These are phyloP conservation scores for Pseudozyma tsukubaensis DNA, from an alignment of 1,284 basidiomycete species.

Conservation along the genomic window DNA sequence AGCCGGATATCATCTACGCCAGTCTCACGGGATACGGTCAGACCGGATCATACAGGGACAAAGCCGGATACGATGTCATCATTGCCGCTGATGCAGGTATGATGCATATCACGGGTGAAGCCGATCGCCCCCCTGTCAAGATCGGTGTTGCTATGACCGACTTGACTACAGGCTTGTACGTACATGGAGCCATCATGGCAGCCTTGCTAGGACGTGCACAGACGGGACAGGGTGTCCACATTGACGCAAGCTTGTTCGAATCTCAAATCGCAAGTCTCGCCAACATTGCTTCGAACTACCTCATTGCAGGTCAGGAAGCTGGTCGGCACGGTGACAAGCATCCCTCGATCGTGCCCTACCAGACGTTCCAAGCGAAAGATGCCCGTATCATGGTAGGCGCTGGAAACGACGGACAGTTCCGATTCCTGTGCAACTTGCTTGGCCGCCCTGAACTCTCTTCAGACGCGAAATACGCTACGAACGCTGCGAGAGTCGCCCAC, in stretches of 20 bases:
- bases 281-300: slow-evolving; percentile 93
- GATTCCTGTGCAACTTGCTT: slow-evolving; percentile 47
- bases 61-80: slow-evolving; percentile 72
- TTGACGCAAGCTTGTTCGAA: slow-evolving; percentile 81
- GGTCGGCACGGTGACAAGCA: slow-evolving; percentile 90
- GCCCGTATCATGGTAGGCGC: slow-evolving; percentile 76
- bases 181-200: slow-evolving; percentile 92
- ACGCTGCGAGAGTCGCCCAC: slow-evolving; percentile 81
- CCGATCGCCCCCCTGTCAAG: slow-evolving; percentile 86
- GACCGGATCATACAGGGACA: slow-evolving; percentile 84
- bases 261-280: slow-evolving; percentile 85
- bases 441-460: slow-evolving; percentile 35
- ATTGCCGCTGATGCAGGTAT: slow-evolving; percentile 64
- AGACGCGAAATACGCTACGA: slow-evolving; percentile 68
- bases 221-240: slow-evolving; percentile 88
- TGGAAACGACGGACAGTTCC: slow-evolving; percentile 87
- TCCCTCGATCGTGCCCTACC: slow-evolving; percentile 69
- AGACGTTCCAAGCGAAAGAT: slow-evolving; percentile 53
- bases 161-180: slow-evolving; percentile 90
- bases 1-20: slow-evolving; percentile 85
- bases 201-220: slow-evolving; percentile 82
- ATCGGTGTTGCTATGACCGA: slow-evolving; percentile 83
- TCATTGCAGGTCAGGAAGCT: slow-evolving; percentile 86
- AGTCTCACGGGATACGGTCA: slow-evolving; percentile 95
- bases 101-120: slow-evolving; percentile 79